Base-by-base conservation (phyloP, 192 early-diverging fungal genomes). In the Coemansia sp. region DNA sequence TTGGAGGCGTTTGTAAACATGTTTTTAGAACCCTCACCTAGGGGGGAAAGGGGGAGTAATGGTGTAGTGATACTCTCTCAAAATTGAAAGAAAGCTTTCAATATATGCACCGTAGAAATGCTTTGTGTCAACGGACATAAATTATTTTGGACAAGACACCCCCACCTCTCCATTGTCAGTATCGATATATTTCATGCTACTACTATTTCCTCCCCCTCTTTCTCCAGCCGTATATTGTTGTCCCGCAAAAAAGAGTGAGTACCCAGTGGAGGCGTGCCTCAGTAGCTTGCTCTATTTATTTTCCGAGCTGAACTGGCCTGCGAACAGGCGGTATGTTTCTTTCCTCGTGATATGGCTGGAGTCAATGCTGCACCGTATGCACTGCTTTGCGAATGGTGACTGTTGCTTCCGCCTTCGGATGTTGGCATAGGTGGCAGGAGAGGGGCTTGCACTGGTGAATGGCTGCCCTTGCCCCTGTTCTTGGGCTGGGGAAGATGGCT, bases 21-120 rank as follows among this genome's bases (percentile, higher is more conserved):
- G 43, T 45, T 48, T 48, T 23, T 1, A 9, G 20, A 6, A 23
- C 45, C 45, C 45, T 23, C n/a, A 21, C 25, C 23, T 28, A 2
- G 48, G 47, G 23, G 48, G 23, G 9, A 47, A 47, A 13, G 48
- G 21, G 23, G 23, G 8, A 13, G 16, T n/a, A 21, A 45, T 10
- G 8, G 9, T 45, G 25, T 28, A 28, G 25, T 14, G 11, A 21
- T 23, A 52, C 48, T 52, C 26, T 28, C 48, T 52, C 25, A 52
- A 26, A 31, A 28, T 55, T 55, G 52, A 55, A 16, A 28, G 52
- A 55, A 16, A 28, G 26, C 52, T 55, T 55, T 55, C 52, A 55
- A 55, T 55, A 28, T 55, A 55, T 55, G 52, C 52, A 55, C 43
- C 31, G 48, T 50, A 50, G 48, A 50, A 50, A 50, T 26, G 23